These are phyloP conservation scores for Cardiospermum halicacabum DNA, from an alignment of 345 rosid species.

Conservation along the genomic window DNA sequence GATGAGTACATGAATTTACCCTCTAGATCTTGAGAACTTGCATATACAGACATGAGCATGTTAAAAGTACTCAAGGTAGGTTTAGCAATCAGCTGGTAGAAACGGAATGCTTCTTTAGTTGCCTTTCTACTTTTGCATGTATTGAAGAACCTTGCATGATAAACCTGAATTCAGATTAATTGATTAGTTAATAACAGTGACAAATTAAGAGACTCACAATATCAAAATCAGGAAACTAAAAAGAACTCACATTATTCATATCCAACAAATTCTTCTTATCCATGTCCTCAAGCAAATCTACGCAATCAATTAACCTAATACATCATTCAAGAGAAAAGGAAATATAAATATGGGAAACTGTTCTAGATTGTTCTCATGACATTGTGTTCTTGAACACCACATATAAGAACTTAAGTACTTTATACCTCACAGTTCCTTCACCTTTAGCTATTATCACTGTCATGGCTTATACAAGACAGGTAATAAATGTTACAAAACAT, in stretches of 20 bases:
- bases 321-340: slow-evolving; percentile 9
- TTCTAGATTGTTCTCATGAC: neutral
- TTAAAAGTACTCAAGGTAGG: slow-evolving; percentile 93
- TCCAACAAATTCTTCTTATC: slow-evolving; percentile 56
- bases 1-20: slow-evolving; percentile 37
- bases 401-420: slow-evolving; percentile 7
- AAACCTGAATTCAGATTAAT: slow-evolving; percentile 43
- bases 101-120: slow-evolving; percentile 78
- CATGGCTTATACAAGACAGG: neutral
- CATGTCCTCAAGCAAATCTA: slow-evolving; percentile 73
- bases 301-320: slow-evolving; percentile 64
- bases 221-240: slow-evolving; percentile 5
- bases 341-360: neutral
- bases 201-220: neutral
- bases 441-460: neutral
- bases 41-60: slow-evolving; percentile 91
- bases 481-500: slow-evolving; percentile 5
- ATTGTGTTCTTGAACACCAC: slow-evolving; percentile 3
- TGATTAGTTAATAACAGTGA: slow-evolving; percentile 11
- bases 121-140: slow-evolving; percentile 66
- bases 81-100: slow-evolving; percentile 69
- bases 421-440: slow-evolving; percentile 12
- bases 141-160: slow-evolving; percentile 77
- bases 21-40: slow-evolving; percentile 67
- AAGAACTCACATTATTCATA: slow-evolving; percentile 63